Evolutionary conservation across 2,329 filamentous ascomycete genomes (phyloP).

Genomic region (Septoria linicola): DNA sequence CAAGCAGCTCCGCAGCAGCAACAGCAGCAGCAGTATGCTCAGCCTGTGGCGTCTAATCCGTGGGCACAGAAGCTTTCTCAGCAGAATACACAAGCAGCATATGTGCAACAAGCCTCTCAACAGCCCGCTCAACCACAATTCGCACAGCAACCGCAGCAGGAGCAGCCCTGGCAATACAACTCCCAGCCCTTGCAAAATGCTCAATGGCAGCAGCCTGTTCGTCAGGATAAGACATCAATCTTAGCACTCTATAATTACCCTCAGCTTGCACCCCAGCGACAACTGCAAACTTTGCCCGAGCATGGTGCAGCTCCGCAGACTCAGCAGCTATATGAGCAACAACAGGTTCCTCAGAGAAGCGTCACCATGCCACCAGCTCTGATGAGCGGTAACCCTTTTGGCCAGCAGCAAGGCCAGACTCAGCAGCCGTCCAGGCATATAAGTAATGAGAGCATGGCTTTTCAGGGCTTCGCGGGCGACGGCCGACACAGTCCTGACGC

Average conservation of each 20-base stretch:
- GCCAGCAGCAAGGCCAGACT: constrained; percentile 30
- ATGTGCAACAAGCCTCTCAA: constrained; percentile 38
- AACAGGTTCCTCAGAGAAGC: constrained; percentile 36
- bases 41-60: constrained; percentile 20
- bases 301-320: constrained; percentile 28
- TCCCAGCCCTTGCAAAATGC: constrained; percentile 19
- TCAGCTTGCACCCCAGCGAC: constrained; percentile 50
- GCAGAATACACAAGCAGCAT: constrained; percentile 19
- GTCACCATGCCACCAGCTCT: constrained; percentile 40
- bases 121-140: constrained; percentile 30
- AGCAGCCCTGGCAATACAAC: constrained; percentile 36
- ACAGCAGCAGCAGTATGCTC: constrained; percentile 20
- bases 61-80: constrained; percentile 23
- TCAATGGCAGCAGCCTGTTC: constrained; percentile 44
- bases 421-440: constrained; percentile 43
- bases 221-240: constrained; percentile 70
- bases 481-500: constrained; percentile 77
- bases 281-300: constrained; percentile 40
- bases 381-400: constrained; percentile 34
- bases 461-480: constrained; percentile 60
- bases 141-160: constrained; percentile 37
- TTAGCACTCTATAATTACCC: constrained; percentile 70
- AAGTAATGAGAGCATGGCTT: constrained; percentile 70
- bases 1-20: constrained; percentile 17
- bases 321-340: constrained; percentile 17